Evolutionary conservation across 2,329 filamentous ascomycete species (phyloP).

Genomic region (Tricladium varicosporioides): DNA sequence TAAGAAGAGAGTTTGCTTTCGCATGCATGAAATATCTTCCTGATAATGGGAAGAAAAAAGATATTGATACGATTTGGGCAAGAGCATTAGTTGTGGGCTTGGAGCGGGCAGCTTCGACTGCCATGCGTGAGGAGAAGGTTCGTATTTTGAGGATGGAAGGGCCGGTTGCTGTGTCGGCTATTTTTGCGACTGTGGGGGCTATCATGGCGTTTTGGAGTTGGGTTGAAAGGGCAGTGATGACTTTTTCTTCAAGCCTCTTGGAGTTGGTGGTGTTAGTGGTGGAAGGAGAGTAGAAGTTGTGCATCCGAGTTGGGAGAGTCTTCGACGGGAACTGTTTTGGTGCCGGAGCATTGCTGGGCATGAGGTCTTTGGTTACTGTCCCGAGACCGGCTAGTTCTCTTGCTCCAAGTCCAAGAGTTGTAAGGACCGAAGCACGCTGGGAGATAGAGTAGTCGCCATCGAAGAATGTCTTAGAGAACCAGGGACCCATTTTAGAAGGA

Average conservation of each 20-base stretch:
- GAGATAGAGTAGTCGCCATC: conserved; percentile 87
- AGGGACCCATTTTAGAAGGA: conserved; percentile 75
- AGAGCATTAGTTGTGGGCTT: conserved; percentile 73
- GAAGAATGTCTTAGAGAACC: conserved; percentile 84
- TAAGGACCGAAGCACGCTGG: conserved; percentile 79
- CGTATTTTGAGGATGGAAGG: conserved; percentile 85
- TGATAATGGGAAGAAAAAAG: conserved; percentile 85
- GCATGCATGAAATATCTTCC: conserved; percentile 71
- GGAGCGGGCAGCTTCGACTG: conserved; percentile 55
- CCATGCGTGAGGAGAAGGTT: conserved; percentile 79
- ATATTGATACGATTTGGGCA: conserved; percentile 68
- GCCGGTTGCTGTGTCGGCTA: conserved; percentile 76
- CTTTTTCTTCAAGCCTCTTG: conserved; percentile 25
- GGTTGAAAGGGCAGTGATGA: conserved; percentile 65
- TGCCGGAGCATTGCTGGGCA: conserved; percentile 33
- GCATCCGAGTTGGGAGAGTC: conserved; percentile 69
- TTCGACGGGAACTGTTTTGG: conserved; percentile 71
- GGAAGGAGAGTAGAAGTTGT: conserved; percentile 61
- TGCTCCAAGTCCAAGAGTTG: conserved; percentile 76
- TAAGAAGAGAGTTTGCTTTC: conserved; percentile 43
- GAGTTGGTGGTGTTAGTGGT: conserved; percentile 27
- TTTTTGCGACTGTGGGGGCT: conserved; percentile 75
- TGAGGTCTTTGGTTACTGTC: conserved; percentile 38
- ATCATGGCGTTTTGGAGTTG: conserved; percentile 71
- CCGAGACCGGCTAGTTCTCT: conserved; percentile 79